Base-by-base conservation (phyloP, 139 green algal species). In the Raphidocelis subcapitata region DNA sequence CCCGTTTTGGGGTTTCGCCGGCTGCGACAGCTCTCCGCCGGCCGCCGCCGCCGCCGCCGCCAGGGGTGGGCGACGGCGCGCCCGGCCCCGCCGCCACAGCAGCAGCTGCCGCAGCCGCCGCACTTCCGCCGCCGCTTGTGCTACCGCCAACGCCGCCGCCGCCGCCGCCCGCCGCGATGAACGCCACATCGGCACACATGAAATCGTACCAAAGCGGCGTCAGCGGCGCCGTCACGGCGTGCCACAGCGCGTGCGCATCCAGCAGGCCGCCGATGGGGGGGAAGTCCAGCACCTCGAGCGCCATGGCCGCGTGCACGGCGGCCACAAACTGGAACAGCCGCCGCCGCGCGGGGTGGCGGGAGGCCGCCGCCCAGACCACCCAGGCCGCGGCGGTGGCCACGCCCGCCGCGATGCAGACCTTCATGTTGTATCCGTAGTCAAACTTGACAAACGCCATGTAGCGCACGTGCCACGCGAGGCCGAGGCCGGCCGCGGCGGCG, bases 281-380 rank as follows among this genome's bases (percentile, higher is more conserved):
- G 36, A 98, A 97, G 52, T 97, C 93, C 3, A 97, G 73, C 16
- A 97, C 60, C 65, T 97, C 93, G 2, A 96, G 71, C 32, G 90
- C 62, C 78, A 94, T 84, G 1, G 85, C 82, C 1, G 47, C 61
- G 35, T 93, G 82, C 3, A 90, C 73, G 2, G 79, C 37, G 1
- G 67, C 5, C 33, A 96, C 64, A 60, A 96, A 96, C 1, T 49
- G 1, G 15, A 85, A 70, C 66, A 95, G 73, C 28, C 33, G 49
- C 1, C 21, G 2, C 14, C 82, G 76, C 12, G 62, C 74, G 14
- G 83, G 83, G 56, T 90, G 89, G 8, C 20, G 5, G 3, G 54
- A 47, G 15, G 12, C 5, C 1, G 12, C 51, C 3, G 44, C 49
- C 62, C 63, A 81, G 5, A 70, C 23, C 20, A 76, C 14, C 88